Evolutionary conservation across 768 basidiomycete genomes (phyloP).

Genomic region (Chalciporus sphaerocephalus): DNA sequence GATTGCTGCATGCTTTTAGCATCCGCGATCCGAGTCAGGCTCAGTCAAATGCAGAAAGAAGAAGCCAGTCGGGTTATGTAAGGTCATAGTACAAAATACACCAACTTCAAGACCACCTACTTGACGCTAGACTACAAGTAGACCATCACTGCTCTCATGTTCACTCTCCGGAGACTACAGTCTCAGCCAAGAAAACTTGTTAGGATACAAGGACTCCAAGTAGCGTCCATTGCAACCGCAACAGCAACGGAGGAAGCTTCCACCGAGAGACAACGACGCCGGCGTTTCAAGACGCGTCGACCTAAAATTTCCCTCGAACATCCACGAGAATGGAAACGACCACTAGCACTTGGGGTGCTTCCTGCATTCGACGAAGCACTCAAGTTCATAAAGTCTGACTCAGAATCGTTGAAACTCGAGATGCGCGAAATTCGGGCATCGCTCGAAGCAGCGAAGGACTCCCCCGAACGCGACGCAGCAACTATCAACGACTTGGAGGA

Average conservation of each 20-base stretch:
- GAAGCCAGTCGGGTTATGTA: constrained; percentile 6
- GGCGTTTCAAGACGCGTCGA: constrained; percentile 34
- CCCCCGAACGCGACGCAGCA: constrained; percentile 29
- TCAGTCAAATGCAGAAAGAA: constrained; percentile 5
- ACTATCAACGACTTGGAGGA: constrained; percentile 43
- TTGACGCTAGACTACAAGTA: too few relatives aligned
- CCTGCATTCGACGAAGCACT: constrained; percentile 87
- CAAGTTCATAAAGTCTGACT: constrained; percentile 61
- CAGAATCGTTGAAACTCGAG: constrained; percentile 39
- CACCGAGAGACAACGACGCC: constrained; percentile 6
- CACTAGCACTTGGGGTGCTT: constrained; percentile 56
- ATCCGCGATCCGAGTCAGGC: constrained; percentile 15
- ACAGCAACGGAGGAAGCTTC: constrained; percentile 5
- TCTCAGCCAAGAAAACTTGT: constrained; percentile 3
- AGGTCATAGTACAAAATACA: background rate
- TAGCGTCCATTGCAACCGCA: constrained; percentile 5
- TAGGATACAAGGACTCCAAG: constrained; percentile 5
- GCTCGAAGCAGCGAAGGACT: constrained; percentile 20
- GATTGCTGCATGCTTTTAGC: constrained; percentile 18
- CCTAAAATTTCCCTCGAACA: constrained; percentile 48
- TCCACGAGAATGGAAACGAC: constrained; percentile 62
- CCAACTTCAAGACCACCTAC: background rate
- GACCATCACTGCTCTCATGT: constrained; percentile 9
- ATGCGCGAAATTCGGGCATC: constrained; percentile 19
- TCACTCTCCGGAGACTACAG: constrained; percentile 12